Base-by-base conservation (phyloP, 352 stramenopile species). In the Phytophthora constricta region DNA sequence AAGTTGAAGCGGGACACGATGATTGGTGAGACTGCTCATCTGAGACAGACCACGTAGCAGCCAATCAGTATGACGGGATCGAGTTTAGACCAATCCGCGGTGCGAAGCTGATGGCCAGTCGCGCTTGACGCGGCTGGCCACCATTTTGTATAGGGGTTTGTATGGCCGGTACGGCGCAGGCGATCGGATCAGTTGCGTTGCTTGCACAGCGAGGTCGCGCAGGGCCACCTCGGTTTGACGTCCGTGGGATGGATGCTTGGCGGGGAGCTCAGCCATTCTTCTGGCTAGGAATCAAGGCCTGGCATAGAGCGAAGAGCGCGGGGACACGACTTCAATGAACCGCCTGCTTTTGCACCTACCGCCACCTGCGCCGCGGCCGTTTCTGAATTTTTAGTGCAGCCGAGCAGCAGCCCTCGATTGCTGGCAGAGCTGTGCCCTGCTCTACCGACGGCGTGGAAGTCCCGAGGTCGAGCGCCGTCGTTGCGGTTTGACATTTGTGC, bases 1-100 rank as follows among this genome's bases (percentile, higher is more conserved):
- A 70, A 60, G 65, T 85, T 85, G 77, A 85, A 85, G 77, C 62
- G 66, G 33, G 28, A 45, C 27, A 13, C 3, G 9, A 5, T 31
- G 34, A 58, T 58, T 46, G 51, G 51, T 46, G 33, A 49, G 51
- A 49, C 33, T 22, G 45, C 26, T 19, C 14, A 20, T 22, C 66
- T 75, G 59, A 69, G 59, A 71, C 58, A 74, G 22, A 26, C 39
- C 22, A 20, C 17, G 7, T 51, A 58, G 56, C 19, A 4, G 13
- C 58, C 58, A 65, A 65, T 65, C 47, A 25, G 2, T 65, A 65
- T 39, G 41, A n/a, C n/a, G n/a, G n/a, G n/a, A n/a, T 57, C 20
- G 41, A 13, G 13, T 73, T 70, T 74, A 22, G 39, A 26, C 59
- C 63, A 71, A 74, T 52, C 14, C 31, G 31, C 31, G 31, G 31